These are phyloP conservation scores for Marasmius fiardii DNA, from an alignment of 1,284 basidiomycete species.

Conservation along the genomic window DNA sequence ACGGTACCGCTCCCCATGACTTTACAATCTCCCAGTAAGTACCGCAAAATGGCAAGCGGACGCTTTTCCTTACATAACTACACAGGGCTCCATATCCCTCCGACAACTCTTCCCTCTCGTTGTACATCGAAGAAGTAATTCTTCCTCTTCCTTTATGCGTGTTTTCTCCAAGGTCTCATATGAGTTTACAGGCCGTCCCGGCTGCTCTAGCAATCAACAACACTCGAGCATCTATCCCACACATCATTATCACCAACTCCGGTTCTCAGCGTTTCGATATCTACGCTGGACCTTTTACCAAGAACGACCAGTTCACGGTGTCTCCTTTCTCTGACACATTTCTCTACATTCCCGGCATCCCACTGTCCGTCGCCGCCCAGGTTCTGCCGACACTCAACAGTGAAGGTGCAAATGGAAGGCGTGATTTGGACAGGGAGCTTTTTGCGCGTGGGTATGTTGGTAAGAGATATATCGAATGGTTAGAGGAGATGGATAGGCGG, in stretches of 20 bases:
- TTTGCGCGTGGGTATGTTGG: slow-evolving; percentile 53
- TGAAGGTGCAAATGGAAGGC: slow-evolving; percentile 34
- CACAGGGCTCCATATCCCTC: slow-evolving; percentile 62
- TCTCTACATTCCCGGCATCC: slow-evolving; percentile 53
- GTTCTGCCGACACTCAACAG: slow-evolving; percentile 55
- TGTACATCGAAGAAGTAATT: slow-evolving; percentile 59
- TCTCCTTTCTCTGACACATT: slow-evolving; percentile 66
- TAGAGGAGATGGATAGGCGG: slow-evolving; percentile 49
- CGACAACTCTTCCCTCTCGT: slow-evolving; percentile 56
- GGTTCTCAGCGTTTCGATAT: slow-evolving; percentile 78
- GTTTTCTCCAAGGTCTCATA: not conserved
- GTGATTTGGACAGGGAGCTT: slow-evolving; percentile 32
- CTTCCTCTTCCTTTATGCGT: slow-evolving; percentile 4
- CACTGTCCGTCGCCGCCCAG: slow-evolving; percentile 43
- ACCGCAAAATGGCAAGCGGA: not conserved
- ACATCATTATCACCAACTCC: slow-evolving; percentile 70
- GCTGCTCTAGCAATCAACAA: slow-evolving; percentile 58
- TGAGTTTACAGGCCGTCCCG: slow-evolving; percentile 38
- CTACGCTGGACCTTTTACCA: slow-evolving; percentile 66
- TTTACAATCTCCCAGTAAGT: slow-evolving; percentile 60
- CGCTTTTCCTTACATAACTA: not conserved
- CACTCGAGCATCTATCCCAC: slow-evolving; percentile 54
- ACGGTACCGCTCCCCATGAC: slow-evolving; percentile 73
- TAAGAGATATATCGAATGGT: slow-evolving; percentile 48
- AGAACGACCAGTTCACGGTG: slow-evolving; percentile 75